Conservation (phyloP, 805 yeast species). For the Ogataea populi-albae region DNA sequence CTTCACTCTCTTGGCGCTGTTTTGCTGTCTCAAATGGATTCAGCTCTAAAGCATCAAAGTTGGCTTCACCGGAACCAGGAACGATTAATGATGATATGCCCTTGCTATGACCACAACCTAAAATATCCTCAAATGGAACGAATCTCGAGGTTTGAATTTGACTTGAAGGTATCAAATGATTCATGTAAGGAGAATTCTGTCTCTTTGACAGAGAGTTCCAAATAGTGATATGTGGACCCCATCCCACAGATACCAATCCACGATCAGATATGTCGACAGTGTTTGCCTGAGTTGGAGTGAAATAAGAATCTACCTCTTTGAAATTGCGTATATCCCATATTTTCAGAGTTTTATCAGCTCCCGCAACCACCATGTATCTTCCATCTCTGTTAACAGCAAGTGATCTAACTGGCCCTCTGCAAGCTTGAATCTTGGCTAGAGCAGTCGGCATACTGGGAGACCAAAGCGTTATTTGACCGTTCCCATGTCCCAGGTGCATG, state of each 20-base stretch:
- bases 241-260: conserved; percentile 82
- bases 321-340: conserved; percentile 92
- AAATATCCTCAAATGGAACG: conserved; percentile 95
- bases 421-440: conserved; percentile 72
- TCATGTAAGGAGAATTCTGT: conserved; percentile 88
- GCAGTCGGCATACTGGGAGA: conserved; percentile 86
- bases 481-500: conserved; percentile 87
- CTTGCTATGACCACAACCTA: conserved; percentile 78
- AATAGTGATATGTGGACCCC: conserved; percentile 93
- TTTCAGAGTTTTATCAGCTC: conserved; percentile 79
- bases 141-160: conserved; percentile 64
- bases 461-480: conserved; percentile 93
- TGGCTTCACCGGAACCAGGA: conserved; percentile 98
- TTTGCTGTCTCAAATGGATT: conserved; percentile 90
- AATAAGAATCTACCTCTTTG: conserved; percentile 67
- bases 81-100: conserved; percentile 84
- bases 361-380: conserved; percentile 88
- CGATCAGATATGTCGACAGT: conserved; percentile 80
- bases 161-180: conserved; percentile 78
- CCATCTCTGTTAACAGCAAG: conserved; percentile 90
- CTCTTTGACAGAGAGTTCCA: conserved; percentile 77
- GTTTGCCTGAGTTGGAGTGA: conserved; percentile 80
- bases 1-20: conserved; percentile 93
- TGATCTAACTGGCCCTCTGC: conserved; percentile 85
- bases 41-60: conserved; percentile 87